Conservation (phyloP, 148 eudicot genomes). For the Silene latifolia region DNA sequence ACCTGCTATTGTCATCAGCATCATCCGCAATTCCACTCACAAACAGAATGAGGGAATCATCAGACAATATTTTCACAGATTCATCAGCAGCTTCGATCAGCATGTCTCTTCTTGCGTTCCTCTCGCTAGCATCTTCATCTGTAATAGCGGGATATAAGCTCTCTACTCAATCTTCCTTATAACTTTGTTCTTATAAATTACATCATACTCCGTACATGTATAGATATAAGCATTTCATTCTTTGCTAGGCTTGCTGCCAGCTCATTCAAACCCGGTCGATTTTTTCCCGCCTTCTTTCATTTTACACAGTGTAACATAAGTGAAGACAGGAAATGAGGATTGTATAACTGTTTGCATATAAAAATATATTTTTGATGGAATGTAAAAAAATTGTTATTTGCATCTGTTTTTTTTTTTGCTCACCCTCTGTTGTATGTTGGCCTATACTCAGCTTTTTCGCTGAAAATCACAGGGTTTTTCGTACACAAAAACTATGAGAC, state of each 20-base stretch:
- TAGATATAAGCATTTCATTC: conserved; percentile 14
- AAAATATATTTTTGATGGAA: background rate
- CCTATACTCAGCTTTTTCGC: too few relatives aligned
- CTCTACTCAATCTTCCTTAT: conserved; percentile 50
- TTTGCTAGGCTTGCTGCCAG: conserved; percentile 6
- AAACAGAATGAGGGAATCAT: conserved; percentile 62
- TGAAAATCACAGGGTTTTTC: too few relatives aligned
- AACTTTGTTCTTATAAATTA: background rate
- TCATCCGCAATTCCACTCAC: conserved; percentile 74
- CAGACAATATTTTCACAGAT: conserved; percentile 73
- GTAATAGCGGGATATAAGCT: conserved; percentile 75
- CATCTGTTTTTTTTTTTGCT: background rate
- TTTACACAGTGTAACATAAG: background rate
- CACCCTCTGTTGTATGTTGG: too few relatives aligned
- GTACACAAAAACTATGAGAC: too few relatives aligned
- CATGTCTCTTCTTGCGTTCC: conserved; percentile 79
- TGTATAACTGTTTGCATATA: background rate
- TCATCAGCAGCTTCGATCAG: conserved; percentile 68
- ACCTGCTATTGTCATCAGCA: conserved; percentile 74
- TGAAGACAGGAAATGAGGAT: background rate
- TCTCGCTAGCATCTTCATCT: conserved; percentile 51
- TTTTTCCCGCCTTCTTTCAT: background rate
- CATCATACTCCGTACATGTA: background rate
- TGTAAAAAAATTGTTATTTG: background rate
- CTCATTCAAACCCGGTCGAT: conserved; percentile 1